Evolutionary conservation across 805 yeast species (phyloP).

Genomic region (Candida endomychidarum): DNA sequence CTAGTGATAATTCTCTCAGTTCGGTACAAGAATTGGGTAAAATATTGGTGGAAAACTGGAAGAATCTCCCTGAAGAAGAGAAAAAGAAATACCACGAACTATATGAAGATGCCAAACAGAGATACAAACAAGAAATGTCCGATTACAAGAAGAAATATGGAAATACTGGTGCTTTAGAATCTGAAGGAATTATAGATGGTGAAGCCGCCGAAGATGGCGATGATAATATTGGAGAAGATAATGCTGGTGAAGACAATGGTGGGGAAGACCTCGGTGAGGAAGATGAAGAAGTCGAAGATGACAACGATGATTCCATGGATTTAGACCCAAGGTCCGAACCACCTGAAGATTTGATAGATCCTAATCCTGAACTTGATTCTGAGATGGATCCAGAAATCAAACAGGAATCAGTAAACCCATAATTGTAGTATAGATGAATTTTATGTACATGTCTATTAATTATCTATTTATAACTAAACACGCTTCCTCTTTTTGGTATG

Average conservation of each 20-base stretch:
- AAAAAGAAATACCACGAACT: conserved; percentile 71
- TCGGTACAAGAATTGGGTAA: conserved; percentile 62
- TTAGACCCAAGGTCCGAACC: conserved; percentile 11
- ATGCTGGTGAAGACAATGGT: conserved; percentile 1
- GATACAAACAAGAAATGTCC: conserved; percentile 74
- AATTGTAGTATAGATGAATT: background rate
- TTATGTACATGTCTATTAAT: conserved; percentile 3
- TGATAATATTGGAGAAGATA: conserved; percentile 6
- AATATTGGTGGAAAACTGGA: conserved; percentile 86
- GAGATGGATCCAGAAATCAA: conserved; percentile 8
- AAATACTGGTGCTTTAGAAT: conserved; percentile 10
- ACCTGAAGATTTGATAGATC: conserved; percentile 5
- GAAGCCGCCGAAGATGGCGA: conserved; percentile 12
- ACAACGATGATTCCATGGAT: conserved; percentile 4
- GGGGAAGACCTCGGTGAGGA: conserved; percentile 4
- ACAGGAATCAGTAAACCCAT: background rate
- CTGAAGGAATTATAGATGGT: conserved; percentile 13
- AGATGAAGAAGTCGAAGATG: conserved; percentile 7
- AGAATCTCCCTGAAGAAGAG: conserved; percentile 62
- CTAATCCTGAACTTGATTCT: conserved; percentile 8
- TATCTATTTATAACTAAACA: background rate
- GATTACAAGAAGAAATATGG: conserved; percentile 38
- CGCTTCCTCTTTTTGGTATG: conserved; percentile 56
- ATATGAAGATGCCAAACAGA: conserved; percentile 73
- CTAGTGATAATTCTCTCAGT: conserved; percentile 30